Evolutionary conservation across 441 rosid species (phyloP).

Genomic region (Gossypium trilobum): DNA sequence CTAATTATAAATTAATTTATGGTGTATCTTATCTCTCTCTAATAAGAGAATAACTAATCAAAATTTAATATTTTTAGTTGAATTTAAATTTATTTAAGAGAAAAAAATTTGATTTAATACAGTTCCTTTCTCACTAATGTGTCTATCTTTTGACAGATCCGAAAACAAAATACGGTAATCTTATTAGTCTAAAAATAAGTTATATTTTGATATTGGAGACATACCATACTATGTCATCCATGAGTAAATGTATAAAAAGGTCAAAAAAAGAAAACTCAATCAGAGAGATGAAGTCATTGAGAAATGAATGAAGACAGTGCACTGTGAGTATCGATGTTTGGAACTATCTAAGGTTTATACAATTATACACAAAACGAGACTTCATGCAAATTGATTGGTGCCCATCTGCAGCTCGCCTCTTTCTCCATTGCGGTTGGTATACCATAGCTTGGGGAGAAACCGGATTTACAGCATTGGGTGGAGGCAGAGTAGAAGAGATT

Average conservation of each 20-base stretch:
- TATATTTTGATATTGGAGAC: background rate
- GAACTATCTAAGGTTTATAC: conserved; percentile 25
- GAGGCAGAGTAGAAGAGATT: conserved; percentile 5
- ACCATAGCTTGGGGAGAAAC: background rate
- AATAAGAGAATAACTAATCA: no score
- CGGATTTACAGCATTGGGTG: background rate
- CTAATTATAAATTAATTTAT: no score
- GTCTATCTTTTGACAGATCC: background rate
- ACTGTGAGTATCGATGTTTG: background rate
- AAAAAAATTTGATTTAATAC: no score
- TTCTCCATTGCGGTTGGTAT: conserved; percentile 15
- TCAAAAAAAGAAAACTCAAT: background rate
- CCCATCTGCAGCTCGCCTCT: conserved; percentile 17
- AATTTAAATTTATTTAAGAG: no score
- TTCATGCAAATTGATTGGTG: conserved; percentile 8
- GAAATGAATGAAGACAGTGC: background rate
- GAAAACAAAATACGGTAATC: background rate
- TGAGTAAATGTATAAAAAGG: background rate
- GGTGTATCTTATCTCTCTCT: no score
- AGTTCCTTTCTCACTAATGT: no score
- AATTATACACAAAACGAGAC: conserved; percentile 15
- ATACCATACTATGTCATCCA: background rate
- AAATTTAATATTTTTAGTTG: no score
- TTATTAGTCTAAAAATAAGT: background rate
- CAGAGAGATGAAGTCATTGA: background rate